Percentiles rank a stretch among this genome's conserved stretches.
Conservation (phyloP, 2,329 filamentous ascomycete genomes). For the Calonectria multiphialidica region DNA sequence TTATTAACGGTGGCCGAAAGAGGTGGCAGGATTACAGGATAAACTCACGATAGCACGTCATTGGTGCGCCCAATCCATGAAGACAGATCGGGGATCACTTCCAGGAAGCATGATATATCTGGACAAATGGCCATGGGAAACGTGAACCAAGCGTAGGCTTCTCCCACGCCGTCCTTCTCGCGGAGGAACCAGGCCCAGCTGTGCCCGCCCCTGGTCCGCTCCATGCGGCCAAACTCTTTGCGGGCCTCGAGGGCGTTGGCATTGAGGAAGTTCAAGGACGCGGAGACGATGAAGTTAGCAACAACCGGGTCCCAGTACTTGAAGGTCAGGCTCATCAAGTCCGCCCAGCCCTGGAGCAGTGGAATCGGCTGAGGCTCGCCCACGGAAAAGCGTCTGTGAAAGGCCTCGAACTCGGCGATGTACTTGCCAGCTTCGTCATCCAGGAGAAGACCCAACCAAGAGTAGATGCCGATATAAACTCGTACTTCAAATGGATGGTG, state of each 20-base stretch:
- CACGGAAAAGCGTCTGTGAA: constrained; percentile 12
- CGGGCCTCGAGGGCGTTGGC: constrained; percentile 15
- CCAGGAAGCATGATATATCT: constrained; percentile 21
- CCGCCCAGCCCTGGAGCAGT: constrained; percentile 21
- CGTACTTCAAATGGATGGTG: constrained; percentile 23
- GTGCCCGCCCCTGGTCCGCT: constrained; percentile 3
- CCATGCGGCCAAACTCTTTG: not conserved
- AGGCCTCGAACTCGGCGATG: constrained; percentile 6
- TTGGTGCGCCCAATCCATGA: constrained; percentile 16
- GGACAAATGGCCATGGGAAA: constrained; percentile 9
- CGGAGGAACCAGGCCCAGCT: constrained; percentile 30
- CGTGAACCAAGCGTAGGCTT: constrained; percentile 24
- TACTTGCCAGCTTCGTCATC: constrained; percentile 13
- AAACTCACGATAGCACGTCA: constrained; percentile 19
- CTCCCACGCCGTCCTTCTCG: constrained; percentile 24
- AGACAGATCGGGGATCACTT: constrained; percentile 22
- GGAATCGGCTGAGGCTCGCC: constrained; percentile 1
- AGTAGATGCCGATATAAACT: constrained; percentile 18
- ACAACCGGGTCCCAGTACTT: constrained; percentile 20
- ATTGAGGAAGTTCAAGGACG: constrained; percentile 24
- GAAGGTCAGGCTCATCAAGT: constrained; percentile 8
- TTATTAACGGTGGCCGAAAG: rapidly evolving
- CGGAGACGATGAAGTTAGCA: constrained; percentile 23
- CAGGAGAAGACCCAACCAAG: constrained; percentile 21
- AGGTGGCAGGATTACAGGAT: rapidly evolving